Conservation (phyloP, 1,284 basidiomycete species). For the Moesziomyces parantarcticus region DNA sequence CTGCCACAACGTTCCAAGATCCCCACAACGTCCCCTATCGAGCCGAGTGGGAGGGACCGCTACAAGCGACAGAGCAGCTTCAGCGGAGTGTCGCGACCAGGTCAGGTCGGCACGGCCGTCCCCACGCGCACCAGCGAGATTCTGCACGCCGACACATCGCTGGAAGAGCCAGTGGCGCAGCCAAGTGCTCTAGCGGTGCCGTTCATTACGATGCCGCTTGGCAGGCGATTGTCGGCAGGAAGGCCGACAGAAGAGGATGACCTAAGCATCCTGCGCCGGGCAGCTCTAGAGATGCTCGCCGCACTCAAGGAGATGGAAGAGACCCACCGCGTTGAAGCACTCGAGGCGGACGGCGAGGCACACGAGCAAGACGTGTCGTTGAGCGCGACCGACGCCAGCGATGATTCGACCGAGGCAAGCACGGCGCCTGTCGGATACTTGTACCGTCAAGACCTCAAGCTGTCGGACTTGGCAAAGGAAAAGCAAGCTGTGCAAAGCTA, state of each 20-base stretch:
- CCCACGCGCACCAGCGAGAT: constrained; percentile 18
- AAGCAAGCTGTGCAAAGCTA: constrained; percentile 64
- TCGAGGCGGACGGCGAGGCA: constrained; percentile 7
- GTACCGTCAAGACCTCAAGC: constrained; percentile 76
- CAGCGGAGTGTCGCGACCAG: constrained; percentile 28
- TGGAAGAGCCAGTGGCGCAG: neutral
- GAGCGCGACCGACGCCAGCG: neutral
- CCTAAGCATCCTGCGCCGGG: constrained; percentile 75
- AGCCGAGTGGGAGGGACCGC: constrained; percentile 30
- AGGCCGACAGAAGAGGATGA: constrained; percentile 70
- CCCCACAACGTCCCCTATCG: constrained; percentile 14
- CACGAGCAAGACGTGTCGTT: neutral
- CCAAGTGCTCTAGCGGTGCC: neutral
- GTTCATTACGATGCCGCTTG: neutral
- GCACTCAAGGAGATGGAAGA: constrained; percentile 74
- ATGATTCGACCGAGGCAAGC: neutral
- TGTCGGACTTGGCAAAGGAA: constrained; percentile 74
- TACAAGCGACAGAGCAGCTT: constrained; percentile 53
- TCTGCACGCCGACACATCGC: constrained; percentile 8
- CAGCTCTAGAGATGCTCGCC: constrained; percentile 80
- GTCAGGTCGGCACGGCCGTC: constrained; percentile 11
- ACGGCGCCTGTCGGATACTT: constrained; percentile 74
- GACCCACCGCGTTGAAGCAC: constrained; percentile 41
- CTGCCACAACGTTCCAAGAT: constrained; percentile 29
- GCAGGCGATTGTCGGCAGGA: neutral